Conservation (phyloP, 352 stramenopile species). For the Phytophthora lateralis region DNA sequence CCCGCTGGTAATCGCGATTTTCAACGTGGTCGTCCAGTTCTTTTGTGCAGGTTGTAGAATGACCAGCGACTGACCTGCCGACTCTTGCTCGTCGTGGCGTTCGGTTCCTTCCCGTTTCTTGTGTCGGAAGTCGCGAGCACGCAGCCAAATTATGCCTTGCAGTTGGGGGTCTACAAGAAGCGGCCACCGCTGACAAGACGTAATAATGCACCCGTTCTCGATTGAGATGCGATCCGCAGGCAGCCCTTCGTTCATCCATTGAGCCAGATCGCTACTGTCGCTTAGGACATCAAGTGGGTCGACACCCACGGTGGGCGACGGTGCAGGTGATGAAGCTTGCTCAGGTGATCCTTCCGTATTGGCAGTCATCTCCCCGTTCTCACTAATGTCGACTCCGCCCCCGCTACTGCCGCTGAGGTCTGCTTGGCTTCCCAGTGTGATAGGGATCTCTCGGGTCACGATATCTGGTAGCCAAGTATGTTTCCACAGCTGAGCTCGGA, state of each 20-base stretch:
- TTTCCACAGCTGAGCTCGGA: slow-evolving; percentile 85
- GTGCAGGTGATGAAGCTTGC: slow-evolving; percentile 7
- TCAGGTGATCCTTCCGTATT: slow-evolving; percentile 10
- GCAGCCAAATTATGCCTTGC: slow-evolving; percentile 90
- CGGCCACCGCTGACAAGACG: slow-evolving; percentile 87
- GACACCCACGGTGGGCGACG: slow-evolving; percentile 33
- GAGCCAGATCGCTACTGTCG: slow-evolving; percentile 79
- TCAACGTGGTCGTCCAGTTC: slow-evolving; percentile 76
- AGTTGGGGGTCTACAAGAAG: slow-evolving; percentile 92
- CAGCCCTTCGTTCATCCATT: slow-evolving; percentile 93
- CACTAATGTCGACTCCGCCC: neutral
- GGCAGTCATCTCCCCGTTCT: neutral
- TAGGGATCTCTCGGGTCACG: slow-evolving; percentile 85
- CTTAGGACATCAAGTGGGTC: slow-evolving; percentile 90
- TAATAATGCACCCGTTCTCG: slow-evolving; percentile 93
- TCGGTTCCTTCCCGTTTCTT: slow-evolving; percentile 13
- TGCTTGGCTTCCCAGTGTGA: slow-evolving; percentile 42
- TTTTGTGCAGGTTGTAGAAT: slow-evolving; percentile 82
- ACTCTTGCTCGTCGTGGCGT: slow-evolving; percentile 2
- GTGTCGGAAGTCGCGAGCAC: slow-evolving; percentile 53
- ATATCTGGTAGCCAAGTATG: slow-evolving; percentile 90
- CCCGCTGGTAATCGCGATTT: slow-evolving; percentile 72
- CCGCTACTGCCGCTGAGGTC: slow-evolving; percentile 12
- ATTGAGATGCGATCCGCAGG: slow-evolving; percentile 91
- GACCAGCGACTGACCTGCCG: slow-evolving; percentile 42